Percentiles rank a stretch among this genome's conserved stretches.
Conservation (phyloP, 1,284 basidiomycete genomes). For the Cystobasidium sp. region DNA sequence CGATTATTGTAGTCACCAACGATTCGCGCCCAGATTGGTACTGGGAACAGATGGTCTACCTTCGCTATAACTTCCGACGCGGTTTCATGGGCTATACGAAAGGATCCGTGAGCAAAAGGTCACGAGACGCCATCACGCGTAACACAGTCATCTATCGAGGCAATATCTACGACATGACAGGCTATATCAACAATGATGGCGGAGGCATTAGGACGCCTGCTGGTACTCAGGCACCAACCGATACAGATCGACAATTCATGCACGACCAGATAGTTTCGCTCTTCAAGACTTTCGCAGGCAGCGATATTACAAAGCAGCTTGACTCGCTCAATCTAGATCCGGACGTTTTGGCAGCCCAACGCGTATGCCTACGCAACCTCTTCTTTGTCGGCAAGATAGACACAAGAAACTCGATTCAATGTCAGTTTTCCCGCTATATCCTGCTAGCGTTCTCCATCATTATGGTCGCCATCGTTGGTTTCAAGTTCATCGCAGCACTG, state of each 20-base stretch:
- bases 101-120: conserved; percentile 74
- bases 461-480: conserved; percentile 94
- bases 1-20: conserved; percentile 62
- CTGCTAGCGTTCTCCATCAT: conserved; percentile 84
- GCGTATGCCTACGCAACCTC: conserved; percentile 86
- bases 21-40: conserved; percentile 98
- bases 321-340: conserved; percentile 68
- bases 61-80: conserved; percentile 84
- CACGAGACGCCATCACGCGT: conserved; percentile 61
- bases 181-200: conserved; percentile 67
- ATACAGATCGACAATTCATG: conserved; percentile 75
- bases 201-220: conserved; percentile 63
- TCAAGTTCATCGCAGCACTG: conserved; percentile 96
- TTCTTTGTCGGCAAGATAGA: conserved; percentile 92
- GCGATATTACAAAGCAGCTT: conserved; percentile 81
- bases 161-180: conserved; percentile 84
- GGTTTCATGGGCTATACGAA: conserved; percentile 89
- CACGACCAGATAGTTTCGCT: conserved; percentile 70
- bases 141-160: conserved; percentile 78
- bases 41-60: conserved; percentile 58
- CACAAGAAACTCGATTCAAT: conserved; percentile 86
- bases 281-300: conserved; percentile 81
- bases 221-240: conserved; percentile 66
- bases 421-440: conserved; percentile 89
- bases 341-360: conserved; percentile 75